Percentiles rank a stretch among this genome's conserved stretches.
Evolutionary conservation across 1,284 basidiomycete species (phyloP).

Genomic region (Cutaneotrichosporon cavernicola): DNA sequence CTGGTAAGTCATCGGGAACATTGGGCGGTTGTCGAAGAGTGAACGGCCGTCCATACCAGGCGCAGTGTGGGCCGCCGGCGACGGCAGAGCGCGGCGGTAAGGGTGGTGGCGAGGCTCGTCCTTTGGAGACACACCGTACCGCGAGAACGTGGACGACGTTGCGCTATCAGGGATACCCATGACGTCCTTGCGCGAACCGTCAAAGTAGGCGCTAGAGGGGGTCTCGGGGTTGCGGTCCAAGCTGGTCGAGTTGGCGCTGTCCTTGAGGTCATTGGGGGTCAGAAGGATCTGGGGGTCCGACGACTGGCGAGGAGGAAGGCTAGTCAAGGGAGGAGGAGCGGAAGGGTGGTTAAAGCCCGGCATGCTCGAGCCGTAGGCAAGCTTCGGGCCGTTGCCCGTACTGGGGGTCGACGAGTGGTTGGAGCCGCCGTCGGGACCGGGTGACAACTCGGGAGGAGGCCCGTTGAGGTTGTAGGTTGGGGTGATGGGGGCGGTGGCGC

Average conservation of each 20-base stretch:
- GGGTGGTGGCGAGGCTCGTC: conserved; percentile 34
- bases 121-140: conserved; percentile 31
- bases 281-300: conserved; percentile 44
- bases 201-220: conserved; percentile 24
- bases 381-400: neutral
- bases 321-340: conserved; percentile 40
- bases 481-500: conserved; percentile 45
- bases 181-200: conserved; percentile 19
- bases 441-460: conserved; percentile 40
- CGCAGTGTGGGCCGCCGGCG: conserved; percentile 22
- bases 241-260: conserved; percentile 16
- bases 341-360: conserved; percentile 36
- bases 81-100: conserved; percentile 35
- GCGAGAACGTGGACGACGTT: conserved; percentile 34
- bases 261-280: conserved; percentile 34
- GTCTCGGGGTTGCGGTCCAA: conserved; percentile 17
- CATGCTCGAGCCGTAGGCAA: conserved; percentile 18
- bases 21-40: conserved; percentile 35
- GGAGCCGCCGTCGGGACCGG: conserved; percentile 15
- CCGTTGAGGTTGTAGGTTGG: conserved; percentile 43
- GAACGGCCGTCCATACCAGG: conserved; percentile 15
- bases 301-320: conserved; percentile 37
- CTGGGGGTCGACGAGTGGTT: conserved; percentile 7
- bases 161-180: conserved; percentile 24
- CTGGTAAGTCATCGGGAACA: conserved; percentile 41